Evolutionary conservation across 129 eudicot genomes (phyloP).

Genomic region (Kitagawia praeruptora): DNA sequence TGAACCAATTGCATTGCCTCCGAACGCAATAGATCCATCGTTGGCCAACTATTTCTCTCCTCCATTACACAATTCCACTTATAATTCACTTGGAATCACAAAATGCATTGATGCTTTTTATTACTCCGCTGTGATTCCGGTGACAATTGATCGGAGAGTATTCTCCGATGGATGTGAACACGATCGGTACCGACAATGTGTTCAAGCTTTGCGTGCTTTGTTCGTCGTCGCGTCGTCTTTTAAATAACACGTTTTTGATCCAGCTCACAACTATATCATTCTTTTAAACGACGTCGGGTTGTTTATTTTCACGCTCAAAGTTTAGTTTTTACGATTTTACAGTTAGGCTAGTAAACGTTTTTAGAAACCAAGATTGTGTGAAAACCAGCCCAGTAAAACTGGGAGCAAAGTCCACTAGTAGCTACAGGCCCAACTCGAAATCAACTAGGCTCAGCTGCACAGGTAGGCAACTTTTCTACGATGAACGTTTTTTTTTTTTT

Average conservation of each 20-base stretch:
- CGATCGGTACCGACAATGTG: conserved; percentile 7
- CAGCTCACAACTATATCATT: background rate
- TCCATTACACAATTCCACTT: conserved; percentile 8
- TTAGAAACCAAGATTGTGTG: too few relatives aligned
- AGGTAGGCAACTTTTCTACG: too few relatives aligned
- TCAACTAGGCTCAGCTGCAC: too few relatives aligned
- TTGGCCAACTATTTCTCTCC: conserved; percentile 27
- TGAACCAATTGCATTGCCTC: conserved; percentile 83
- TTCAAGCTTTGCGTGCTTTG: background rate
- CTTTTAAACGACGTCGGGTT: background rate
- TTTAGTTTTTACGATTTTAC: too few relatives aligned
- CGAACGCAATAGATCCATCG: conserved; percentile 90
- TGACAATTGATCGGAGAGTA: background rate
- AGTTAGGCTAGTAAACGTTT: too few relatives aligned
- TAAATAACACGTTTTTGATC: conserved; percentile 1
- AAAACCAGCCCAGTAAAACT: too few relatives aligned
- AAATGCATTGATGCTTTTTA: background rate
- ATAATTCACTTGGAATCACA: background rate
- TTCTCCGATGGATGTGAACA: background rate
- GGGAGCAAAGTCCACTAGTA: too few relatives aligned
- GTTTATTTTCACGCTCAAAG: too few relatives aligned
- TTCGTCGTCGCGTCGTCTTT: background rate
- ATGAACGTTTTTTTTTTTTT: too few relatives aligned
- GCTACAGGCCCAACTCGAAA: too few relatives aligned
- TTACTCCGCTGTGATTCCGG: background rate